A percentile compares a stretch with the other conserved stretches of the same genome.
These are phyloP conservation scores for Malassezia arunalokei DNA, from an alignment of 1,284 basidiomycete species.

Conservation along the genomic window DNA sequence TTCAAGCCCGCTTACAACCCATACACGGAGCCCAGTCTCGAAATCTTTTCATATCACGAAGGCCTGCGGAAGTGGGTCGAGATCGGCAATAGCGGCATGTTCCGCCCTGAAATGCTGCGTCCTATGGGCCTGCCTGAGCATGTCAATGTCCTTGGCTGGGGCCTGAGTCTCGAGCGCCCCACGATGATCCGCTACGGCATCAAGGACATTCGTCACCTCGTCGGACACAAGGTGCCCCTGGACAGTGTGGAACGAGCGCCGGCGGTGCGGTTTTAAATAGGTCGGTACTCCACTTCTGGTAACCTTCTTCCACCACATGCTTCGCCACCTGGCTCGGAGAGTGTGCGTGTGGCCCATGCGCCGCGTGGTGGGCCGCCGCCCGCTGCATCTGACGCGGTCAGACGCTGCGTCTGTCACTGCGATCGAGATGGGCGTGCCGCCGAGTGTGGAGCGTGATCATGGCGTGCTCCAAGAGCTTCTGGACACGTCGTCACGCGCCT, in stretches of 20 bases:
- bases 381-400: slow-evolving; percentile 5
- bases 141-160: slow-evolving; percentile 94
- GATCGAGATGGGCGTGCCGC: slow-evolving; percentile 3
- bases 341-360: background rate
- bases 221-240: slow-evolving; percentile 84
- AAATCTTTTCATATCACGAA: slow-evolving; percentile 97
- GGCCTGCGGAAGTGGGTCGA: slow-evolving; percentile 92
- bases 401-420: background rate
- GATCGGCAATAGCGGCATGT: slow-evolving; percentile 78
- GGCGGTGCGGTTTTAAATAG: slow-evolving; percentile 37
- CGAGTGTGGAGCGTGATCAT: slow-evolving; percentile 8
- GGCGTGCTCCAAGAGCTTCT: background rate
- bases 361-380: background rate
- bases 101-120: slow-evolving; percentile 91
- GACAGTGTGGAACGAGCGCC: slow-evolving; percentile 36
- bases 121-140: slow-evolving; percentile 98
- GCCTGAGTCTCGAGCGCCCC: slow-evolving; percentile 85
- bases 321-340: background rate
- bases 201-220: slow-evolving; percentile 88
- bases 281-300: background rate
- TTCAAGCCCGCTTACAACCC: slow-evolving; percentile 93
- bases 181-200: slow-evolving; percentile 85
- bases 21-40: slow-evolving; percentile 72
- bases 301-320: background rate
- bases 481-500: background rate